A percentile compares a stretch with the other conserved stretches of the same genome.
phyloP scores from a whole-genome alignment of 1,139 yeast genomes.

The Yamadazyma mexicana region DNA sequence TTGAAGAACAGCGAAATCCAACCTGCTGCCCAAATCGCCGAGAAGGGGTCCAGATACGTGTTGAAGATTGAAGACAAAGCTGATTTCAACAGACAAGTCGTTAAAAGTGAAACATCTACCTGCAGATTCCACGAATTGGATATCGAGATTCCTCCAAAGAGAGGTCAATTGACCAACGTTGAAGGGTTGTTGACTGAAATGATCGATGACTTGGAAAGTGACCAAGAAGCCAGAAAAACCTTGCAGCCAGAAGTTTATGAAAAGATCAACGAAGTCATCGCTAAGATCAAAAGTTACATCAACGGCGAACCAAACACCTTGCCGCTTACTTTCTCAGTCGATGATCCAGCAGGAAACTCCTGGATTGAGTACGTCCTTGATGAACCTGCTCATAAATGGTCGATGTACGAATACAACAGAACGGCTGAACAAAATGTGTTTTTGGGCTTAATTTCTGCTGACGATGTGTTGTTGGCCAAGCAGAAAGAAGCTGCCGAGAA shows the following conservation, averaged over 20 bases:
- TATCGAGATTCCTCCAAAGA: conserved; percentile 91
- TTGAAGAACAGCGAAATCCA: conserved; percentile 91
- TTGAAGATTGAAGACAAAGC: conserved; percentile 67
- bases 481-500: conserved; percentile 38
- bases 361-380: conserved; percentile 93
- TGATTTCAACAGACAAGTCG: conserved; percentile 87
- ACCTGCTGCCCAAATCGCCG: conserved; percentile 87
- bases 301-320: conserved; percentile 65
- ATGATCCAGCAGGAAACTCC: conserved; percentile 97
- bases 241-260: conserved; percentile 72
- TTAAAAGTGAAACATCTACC: conserved; percentile 86
- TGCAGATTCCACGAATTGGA: conserved; percentile 83
- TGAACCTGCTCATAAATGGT: conserved; percentile 90
- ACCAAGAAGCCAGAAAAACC: conserved; percentile 76
- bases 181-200: conserved; percentile 87
- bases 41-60: conserved; percentile 77
- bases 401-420: conserved; percentile 78
- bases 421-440: conserved; percentile 85
- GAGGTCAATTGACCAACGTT: conserved; percentile 89
- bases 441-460: conserved; percentile 83
- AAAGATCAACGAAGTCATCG: conserved; percentile 71
- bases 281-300: conserved; percentile 56
- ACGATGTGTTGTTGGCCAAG: conserved; percentile 63
- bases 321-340: conserved; percentile 79
- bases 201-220: conserved; percentile 76